These are phyloP conservation scores for Nicotiana rustica DNA, from an alignment of 305 asterid genomes.

Conservation along the genomic window DNA sequence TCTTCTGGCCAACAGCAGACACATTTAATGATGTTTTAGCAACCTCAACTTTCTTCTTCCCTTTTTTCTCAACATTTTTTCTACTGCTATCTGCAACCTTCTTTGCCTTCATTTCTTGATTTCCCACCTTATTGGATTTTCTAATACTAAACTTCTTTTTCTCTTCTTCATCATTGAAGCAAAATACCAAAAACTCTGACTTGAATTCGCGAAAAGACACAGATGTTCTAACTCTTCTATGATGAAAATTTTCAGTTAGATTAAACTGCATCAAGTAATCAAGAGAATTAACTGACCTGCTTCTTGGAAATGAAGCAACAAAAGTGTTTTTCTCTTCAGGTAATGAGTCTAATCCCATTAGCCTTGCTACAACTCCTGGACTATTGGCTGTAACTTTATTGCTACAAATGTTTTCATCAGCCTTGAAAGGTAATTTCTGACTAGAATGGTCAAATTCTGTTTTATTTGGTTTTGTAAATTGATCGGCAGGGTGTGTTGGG, in stretches of 20 bases:
- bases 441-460: neutral
- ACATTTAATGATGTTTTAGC: neutral
- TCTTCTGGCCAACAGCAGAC: neutral
- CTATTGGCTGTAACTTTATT: conserved; percentile 29
- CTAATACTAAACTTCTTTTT: neutral
- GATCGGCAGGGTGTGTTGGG: conserved; percentile 68
- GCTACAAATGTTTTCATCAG: conserved; percentile 3
- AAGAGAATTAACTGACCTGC: conserved; percentile 61
- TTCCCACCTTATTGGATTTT: neutral
- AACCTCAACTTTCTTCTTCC: neutral
- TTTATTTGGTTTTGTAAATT: conserved; percentile 34
- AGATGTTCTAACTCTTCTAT: conserved; percentile 60
- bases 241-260: conserved; percentile 38
- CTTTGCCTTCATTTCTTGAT: conserved; percentile 27
- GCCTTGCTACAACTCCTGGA: conserved; percentile 67
- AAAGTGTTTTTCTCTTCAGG: conserved; percentile 42
- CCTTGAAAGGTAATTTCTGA: neutral
- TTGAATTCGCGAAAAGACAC: conserved; percentile 53
- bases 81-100: neutral
- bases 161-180: conserved; percentile 22
- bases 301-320: conserved; percentile 56
- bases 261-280: conserved; percentile 57
- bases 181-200: conserved; percentile 29
- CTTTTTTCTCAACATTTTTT: neutral
- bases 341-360: conserved; percentile 70